Conservation (phyloP, 495 filamentous ascomycete genomes). For the Durotheca rogersii region DNA sequence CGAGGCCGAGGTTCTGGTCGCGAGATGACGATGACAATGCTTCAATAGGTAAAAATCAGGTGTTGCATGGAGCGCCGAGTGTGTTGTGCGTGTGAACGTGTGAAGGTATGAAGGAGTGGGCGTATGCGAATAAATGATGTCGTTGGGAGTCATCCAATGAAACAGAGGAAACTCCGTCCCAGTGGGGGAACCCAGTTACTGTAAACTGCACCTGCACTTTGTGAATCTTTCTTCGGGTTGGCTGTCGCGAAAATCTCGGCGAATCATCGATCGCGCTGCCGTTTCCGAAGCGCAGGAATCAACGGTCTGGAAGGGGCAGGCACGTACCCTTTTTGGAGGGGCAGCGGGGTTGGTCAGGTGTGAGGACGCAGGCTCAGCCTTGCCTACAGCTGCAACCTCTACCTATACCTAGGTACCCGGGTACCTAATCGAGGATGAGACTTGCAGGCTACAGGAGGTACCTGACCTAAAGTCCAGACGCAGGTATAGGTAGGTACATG, state of each 20-base stretch:
- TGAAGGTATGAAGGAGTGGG: too few relatives aligned
- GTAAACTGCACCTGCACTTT: background rate
- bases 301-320: background rate
- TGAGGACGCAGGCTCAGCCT: slow-evolving; percentile 12
- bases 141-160: slow-evolving; percentile 21
- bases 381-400: background rate
- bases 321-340: slow-evolving; percentile 10
- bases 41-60: background rate
- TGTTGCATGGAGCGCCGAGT: slow-evolving; percentile 13
- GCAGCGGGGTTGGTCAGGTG: slow-evolving; percentile 8
- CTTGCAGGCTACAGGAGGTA: too few relatives aligned
- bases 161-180: too few relatives aligned
- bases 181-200: too few relatives aligned
- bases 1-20: background rate
- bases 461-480: background rate
- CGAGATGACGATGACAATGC: slow-evolving; percentile 4
- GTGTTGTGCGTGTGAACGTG: too few relatives aligned
- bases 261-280: slow-evolving; percentile 12
- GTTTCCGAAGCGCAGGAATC: background rate
- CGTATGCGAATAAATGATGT: too few relatives aligned
- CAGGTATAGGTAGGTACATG: background rate
- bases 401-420: too few relatives aligned
- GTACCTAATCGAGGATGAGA: too few relatives aligned
- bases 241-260: slow-evolving; percentile 28
- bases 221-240: slow-evolving; percentile 9